Percentiles rank a stretch among this genome's conserved stretches.
Evolutionary conservation across 441 rosid genomes (phyloP).

Genomic region (Lepidium campestre): DNA sequence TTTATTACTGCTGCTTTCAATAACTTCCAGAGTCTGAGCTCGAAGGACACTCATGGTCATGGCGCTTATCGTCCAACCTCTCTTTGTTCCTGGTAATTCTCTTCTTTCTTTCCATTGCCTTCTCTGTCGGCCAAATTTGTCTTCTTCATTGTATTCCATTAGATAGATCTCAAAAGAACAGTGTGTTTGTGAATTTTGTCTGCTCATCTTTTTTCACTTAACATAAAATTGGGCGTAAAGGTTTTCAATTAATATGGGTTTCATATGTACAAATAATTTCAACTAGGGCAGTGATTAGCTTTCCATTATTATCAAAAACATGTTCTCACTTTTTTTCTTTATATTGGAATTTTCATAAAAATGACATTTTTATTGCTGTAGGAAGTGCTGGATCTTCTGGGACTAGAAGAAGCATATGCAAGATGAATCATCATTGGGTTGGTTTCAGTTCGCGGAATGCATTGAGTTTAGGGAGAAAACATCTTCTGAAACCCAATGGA

Average conservation of each 20-base stretch:
- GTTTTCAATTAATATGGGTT: background rate
- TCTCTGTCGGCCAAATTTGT: background rate
- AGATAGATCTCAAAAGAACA: background rate
- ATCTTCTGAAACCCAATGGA: constrained; percentile 7
- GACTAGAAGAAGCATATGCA: constrained; percentile 9
- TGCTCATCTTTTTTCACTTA: background rate
- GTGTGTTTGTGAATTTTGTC: background rate
- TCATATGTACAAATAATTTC: background rate
- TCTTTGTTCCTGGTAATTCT: constrained; percentile 15
- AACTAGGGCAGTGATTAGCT: background rate
- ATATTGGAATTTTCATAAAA: background rate
- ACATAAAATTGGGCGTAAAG: background rate
- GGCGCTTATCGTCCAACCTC: constrained; percentile 1
- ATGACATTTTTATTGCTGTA: background rate
- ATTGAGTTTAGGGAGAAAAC: constrained; percentile 10
- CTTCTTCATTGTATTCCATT: background rate
- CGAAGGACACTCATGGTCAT: background rate
- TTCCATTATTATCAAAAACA: background rate
- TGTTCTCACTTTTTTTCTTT: background rate
- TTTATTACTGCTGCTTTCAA: background rate
- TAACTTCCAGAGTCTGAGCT: background rate
- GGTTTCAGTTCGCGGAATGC: constrained; percentile 13
- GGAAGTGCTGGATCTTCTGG: constrained; percentile 13
- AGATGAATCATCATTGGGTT: constrained; percentile 15
- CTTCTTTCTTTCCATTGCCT: background rate